A percentile compares a stretch with the other conserved stretches of the same genome.
phyloP scores from a whole-genome alignment of 495 filamentous ascomycete genomes.

The Oidiodendron maius region DNA sequence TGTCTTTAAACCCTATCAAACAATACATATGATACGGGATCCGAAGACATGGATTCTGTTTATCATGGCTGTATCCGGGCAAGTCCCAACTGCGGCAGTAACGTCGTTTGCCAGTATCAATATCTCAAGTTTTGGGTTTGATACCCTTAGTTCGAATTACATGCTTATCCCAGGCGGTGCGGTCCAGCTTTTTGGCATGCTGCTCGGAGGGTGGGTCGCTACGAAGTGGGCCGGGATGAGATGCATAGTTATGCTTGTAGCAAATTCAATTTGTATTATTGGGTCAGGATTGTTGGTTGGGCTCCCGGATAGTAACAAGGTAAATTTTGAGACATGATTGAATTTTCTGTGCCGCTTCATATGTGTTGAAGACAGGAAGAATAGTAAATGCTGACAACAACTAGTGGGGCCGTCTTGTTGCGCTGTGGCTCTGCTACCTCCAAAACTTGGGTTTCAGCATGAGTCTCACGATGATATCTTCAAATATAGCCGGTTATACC shows the following conservation, averaged over 20 bases:
- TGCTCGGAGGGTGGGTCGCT: slow-evolving; percentile 53
- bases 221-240: slow-evolving; percentile 15
- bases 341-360: background rate
- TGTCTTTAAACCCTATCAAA: slow-evolving; percentile 39
- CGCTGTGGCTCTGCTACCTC: slow-evolving; percentile 21
- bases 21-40: slow-evolving; percentile 50
- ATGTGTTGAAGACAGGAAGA: no score
- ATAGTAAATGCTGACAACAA: no score
- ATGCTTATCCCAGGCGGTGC: slow-evolving; percentile 21
- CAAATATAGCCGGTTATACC: slow-evolving; percentile 21
- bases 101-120: slow-evolving; percentile 21
- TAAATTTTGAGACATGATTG: no score
- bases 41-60: slow-evolving; percentile 55
- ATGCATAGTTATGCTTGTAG: slow-evolving; percentile 15
- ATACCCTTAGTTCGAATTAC: slow-evolving; percentile 16
- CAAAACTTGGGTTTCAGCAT: slow-evolving; percentile 35
- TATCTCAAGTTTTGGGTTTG: slow-evolving; percentile 18
- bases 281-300: slow-evolving; percentile 16
- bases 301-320: slow-evolving; percentile 12
- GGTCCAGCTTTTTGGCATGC: slow-evolving; percentile 51
- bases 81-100: slow-evolving; percentile 17
- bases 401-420: slow-evolving; percentile 29
- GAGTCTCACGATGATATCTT: slow-evolving; percentile 26
- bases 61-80: slow-evolving; percentile 13
- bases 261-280: slow-evolving; percentile 17